phyloP scores from a whole-genome alignment of 2,329 filamentous ascomycete genomes.

The Mollisia scopiformis region DNA sequence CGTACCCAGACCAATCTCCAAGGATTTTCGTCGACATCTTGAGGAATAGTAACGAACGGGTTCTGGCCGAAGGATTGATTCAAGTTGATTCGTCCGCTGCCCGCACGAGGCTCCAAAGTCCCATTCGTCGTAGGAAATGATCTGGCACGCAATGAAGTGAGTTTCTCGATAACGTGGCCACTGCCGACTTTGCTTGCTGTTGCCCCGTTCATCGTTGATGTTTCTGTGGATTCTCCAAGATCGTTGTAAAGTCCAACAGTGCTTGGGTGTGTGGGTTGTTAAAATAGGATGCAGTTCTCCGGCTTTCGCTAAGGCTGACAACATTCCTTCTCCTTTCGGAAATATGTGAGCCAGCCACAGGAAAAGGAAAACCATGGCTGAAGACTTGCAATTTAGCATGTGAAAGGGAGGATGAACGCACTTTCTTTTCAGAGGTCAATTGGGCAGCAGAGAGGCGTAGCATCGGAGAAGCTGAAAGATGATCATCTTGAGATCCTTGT shows the following conservation, averaged over 20 bases:
- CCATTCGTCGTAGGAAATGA: conserved; percentile 3
- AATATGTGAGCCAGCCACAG: not conserved
- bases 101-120: not conserved
- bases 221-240: no score
- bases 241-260: not conserved
- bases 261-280: no score
- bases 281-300: not conserved
- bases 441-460: not conserved
- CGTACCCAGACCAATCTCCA: conserved; percentile 40
- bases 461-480: not conserved
- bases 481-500: not conserved
- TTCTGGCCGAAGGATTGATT: conserved; percentile 23
- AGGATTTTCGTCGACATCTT: conserved; percentile 32
- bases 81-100: conserved; percentile 14
- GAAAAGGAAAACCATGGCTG: not conserved
- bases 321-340: not conserved
- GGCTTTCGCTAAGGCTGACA: not conserved
- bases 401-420: no score
- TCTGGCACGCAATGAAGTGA: not conserved
- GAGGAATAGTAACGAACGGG: conserved; percentile 18
- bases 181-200: not conserved
- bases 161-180: not conserved
- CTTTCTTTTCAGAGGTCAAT: no score
- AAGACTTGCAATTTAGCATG: not conserved
- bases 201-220: not conserved